Conservation (phyloP, 75 land plant species). For the Cupressus sempervirens region DNA sequence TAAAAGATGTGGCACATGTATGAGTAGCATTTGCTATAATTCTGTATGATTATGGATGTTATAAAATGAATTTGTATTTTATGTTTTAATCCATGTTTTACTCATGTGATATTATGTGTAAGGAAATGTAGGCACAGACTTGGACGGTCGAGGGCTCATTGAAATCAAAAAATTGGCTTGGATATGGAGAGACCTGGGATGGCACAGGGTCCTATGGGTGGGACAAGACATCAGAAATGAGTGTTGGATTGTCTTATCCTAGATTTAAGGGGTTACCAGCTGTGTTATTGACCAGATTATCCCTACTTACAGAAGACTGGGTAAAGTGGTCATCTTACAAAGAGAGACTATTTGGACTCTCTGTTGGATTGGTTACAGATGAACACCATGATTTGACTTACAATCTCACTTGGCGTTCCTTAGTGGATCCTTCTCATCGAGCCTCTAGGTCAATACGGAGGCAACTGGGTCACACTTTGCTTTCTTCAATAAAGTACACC, state of each 20-base stretch:
- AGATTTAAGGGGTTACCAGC: constrained; percentile 62
- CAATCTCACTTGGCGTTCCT: constrained; percentile 78
- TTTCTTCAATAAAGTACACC: constrained; percentile 79
- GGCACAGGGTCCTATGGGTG: constrained; percentile 75
- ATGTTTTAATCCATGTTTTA: background rate
- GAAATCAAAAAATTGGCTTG: constrained; percentile 77
- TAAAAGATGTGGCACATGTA: background rate
- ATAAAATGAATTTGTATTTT: background rate
- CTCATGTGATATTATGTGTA: background rate
- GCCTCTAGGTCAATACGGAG: constrained; percentile 70
- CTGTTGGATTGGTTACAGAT: constrained; percentile 68
- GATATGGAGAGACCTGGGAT: constrained; percentile 93
- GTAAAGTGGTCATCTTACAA: constrained; percentile 83
- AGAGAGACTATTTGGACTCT: constrained; percentile 65
- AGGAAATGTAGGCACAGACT: constrained; percentile 52
- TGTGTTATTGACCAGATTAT: constrained; percentile 57
- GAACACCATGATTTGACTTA: constrained; percentile 66
- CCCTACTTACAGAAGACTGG: constrained; percentile 85
- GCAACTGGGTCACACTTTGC: constrained; percentile 79
- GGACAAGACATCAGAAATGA: constrained; percentile 75
- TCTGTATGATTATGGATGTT: background rate
- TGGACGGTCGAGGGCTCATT: constrained; percentile 87
- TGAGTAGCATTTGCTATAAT: background rate
- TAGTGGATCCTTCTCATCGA: constrained; percentile 74
- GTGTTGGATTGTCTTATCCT: constrained; percentile 75